Evolutionary conservation across 129 eudicot species (phyloP).

Genomic region (Centaurea solstitialis): DNA sequence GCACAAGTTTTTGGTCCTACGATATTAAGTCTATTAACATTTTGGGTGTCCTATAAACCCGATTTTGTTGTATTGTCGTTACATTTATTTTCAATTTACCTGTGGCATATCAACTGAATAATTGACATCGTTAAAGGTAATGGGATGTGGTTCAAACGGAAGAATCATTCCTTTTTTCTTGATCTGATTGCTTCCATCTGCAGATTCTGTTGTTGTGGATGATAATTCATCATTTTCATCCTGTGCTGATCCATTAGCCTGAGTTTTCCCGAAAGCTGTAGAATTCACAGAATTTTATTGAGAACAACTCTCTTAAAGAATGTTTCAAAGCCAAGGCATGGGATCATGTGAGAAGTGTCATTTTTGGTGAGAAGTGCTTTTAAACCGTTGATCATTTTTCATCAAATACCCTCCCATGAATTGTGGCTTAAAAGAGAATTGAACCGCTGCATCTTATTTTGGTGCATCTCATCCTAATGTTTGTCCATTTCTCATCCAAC

Average conservation of each 20-base stretch:
- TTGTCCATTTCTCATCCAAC: too few relatives aligned
- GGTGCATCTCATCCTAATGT: too few relatives aligned
- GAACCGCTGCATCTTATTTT: too few relatives aligned
- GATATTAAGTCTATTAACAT: too few relatives aligned
- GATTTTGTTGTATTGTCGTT: too few relatives aligned
- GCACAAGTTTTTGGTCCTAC: too few relatives aligned
- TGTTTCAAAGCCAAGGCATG: neutral
- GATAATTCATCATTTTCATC: slow-evolving; percentile 25
- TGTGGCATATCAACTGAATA: slow-evolving; percentile 96
- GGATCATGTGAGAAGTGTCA: too few relatives aligned
- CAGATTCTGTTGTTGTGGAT: slow-evolving; percentile 11
- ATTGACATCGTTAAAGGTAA: slow-evolving; percentile 72
- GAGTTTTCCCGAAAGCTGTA: slow-evolving; percentile 71
- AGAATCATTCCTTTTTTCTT: slow-evolving; percentile 67
- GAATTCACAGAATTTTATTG: slow-evolving; percentile 4
- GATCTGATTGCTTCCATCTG: slow-evolving; percentile 6
- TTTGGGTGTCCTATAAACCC: too few relatives aligned
- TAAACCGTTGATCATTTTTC: too few relatives aligned
- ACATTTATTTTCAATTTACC: slow-evolving; percentile 32
- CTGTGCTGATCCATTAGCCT: slow-evolving; percentile 33
- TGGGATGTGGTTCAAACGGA: slow-evolving; percentile 83
- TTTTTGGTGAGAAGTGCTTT: too few relatives aligned
- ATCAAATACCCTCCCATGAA: too few relatives aligned
- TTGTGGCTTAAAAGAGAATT: too few relatives aligned
- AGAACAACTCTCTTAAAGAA: slow-evolving; percentile 12